Evolutionary conservation across 1,284 basidiomycete genomes (phyloP).

Genomic region (Neolentinus lepideus): DNA sequence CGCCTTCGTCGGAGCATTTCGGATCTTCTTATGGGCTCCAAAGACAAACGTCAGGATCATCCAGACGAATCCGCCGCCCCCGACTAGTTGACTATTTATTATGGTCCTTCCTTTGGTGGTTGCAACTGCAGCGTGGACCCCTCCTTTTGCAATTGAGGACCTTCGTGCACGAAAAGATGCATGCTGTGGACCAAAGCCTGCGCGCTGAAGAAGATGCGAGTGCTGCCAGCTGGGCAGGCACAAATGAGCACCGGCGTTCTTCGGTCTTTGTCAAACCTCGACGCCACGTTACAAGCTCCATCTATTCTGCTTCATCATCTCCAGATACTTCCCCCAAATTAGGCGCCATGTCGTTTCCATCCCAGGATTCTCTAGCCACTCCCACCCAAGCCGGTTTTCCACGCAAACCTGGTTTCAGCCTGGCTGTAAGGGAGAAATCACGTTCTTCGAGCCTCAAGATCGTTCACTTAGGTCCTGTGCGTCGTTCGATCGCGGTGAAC

Average conservation of each 20-base stretch:
- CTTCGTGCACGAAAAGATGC: slow-evolving; percentile 55
- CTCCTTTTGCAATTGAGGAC: slow-evolving; percentile 59
- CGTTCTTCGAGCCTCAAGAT: slow-evolving; percentile 36
- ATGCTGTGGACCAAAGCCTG: slow-evolving; percentile 42
- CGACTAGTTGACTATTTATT: slow-evolving; percentile 65
- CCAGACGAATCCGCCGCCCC: slow-evolving; percentile 26
- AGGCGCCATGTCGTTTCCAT: slow-evolving; percentile 19
- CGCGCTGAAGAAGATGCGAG: slow-evolving; percentile 23
- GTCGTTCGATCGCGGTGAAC: slow-evolving; percentile 21
- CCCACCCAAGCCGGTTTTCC: slow-evolving; percentile 7
- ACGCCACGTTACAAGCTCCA: slow-evolving; percentile 24
- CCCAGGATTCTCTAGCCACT: slow-evolving; percentile 2
- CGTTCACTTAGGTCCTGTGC: slow-evolving; percentile 54
- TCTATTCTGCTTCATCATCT: slow-evolving; percentile 29
- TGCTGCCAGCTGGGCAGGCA: slow-evolving; percentile 12
- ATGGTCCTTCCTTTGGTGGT: slow-evolving; percentile 68
- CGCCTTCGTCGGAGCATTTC: neutral
- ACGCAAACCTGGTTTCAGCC: neutral
- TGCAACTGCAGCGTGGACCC: slow-evolving; percentile 57
- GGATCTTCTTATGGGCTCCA: neutral
- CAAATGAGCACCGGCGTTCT: slow-evolving; percentile 36
- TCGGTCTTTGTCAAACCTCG: slow-evolving; percentile 40
- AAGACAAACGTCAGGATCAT: slow-evolving; percentile 9
- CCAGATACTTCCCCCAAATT: slow-evolving; percentile 44
- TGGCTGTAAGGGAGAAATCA: neutral